Evolutionary conservation across 176 grass and related monocot species (phyloP), one percentile per base, ranked within the genome.

Genomic region (Bonia amplexicaulis): DNA sequence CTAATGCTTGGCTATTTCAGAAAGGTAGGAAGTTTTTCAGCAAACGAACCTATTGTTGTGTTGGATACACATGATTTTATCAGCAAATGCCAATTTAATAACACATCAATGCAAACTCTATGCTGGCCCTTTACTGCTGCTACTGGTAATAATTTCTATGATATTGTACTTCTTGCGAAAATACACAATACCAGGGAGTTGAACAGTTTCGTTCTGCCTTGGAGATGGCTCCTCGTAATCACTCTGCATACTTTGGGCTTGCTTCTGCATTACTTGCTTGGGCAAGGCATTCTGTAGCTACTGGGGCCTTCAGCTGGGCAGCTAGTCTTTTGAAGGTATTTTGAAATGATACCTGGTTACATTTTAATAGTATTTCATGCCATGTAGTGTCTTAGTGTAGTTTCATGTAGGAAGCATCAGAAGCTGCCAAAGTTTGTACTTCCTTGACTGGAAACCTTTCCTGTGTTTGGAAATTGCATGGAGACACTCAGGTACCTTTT

Each of bases 1-100:
- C 80, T 95, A 75, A 90, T 95, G 85, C 93, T 98, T 87, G 93
- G 96, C 37, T 93, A 90, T 90, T 98, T 92, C 80, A 98, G 93
- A 87, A 93, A 98, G 92, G 96, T 98, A 93, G 29, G 73, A 61
- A 66, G 27, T 53, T 91, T 76, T 61, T 37, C 54, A 72, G 37
- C 42, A 31, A 71, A 71, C 9, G 15, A 25, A 55, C 42, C 33
- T 86, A 53, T 63, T 1, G 2, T 64, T 81, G 20, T 81, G 69
- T 31, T 72, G 46, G 48, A 69, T 85, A 68, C 77, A 78, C 45
- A 73, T 19, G 40, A 48, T 72, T 78, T 85, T 44, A 57, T 89
- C 27, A 82, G 39, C 45, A 69, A 70, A 54, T 45, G 14, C 33
- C 52, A 46, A 57, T 74, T 55, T 77, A 59, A 19, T 78, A 58